phyloP scores from a whole-genome alignment of 495 filamentous ascomycete species.

The Friedmanniomyces simplex region DNA sequence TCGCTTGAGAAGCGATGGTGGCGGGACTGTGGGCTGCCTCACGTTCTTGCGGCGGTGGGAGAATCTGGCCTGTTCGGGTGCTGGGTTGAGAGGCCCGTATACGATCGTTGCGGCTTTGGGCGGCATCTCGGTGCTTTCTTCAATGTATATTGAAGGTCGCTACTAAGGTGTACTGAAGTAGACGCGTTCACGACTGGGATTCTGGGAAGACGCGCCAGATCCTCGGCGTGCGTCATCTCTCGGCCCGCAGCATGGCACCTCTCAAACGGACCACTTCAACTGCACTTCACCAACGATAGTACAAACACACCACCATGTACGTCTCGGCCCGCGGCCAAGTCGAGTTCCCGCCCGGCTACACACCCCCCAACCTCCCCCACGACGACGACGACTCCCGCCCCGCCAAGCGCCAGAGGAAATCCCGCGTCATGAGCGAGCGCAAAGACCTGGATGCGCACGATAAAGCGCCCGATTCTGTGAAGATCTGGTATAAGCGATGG shows the following conservation, averaged over 20 bases:
- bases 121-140: too few species aligned
- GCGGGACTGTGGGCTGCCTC: not conserved
- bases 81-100: not conserved
- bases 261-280: not conserved
- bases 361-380: not conserved
- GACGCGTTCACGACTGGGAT: not conserved
- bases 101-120: not conserved
- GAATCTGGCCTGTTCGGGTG: constrained; percentile 1
- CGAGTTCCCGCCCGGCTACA: not conserved
- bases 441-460: not conserved
- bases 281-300: not conserved
- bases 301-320: not conserved
- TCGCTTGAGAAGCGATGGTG: not conserved
- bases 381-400: too few species aligned
- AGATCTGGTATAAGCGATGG: not conserved
- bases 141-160: too few species aligned
- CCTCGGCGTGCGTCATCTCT: too few species aligned
- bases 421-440: not conserved
- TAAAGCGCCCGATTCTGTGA: not conserved
- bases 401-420: not conserved
- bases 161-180: too few species aligned
- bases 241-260: too few species aligned
- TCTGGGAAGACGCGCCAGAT: not conserved
- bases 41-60: not conserved
- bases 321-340: not conserved